phyloP scores from a whole-genome alignment of 305 asterid species.

The Ilex paraguariensis region DNA sequence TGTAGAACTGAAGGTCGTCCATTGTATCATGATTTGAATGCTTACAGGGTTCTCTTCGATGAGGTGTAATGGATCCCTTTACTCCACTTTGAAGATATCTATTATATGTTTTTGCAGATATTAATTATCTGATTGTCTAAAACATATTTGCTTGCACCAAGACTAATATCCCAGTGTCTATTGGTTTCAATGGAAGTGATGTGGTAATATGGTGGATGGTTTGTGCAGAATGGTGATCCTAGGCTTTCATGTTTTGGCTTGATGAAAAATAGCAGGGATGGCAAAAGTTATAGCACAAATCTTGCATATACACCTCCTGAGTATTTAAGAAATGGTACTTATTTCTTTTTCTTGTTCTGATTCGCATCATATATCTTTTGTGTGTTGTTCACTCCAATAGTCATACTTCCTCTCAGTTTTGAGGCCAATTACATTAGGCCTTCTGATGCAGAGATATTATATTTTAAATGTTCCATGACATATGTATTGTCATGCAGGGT shows the following conservation, averaged over 20 bases:
- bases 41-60: constrained; percentile 93
- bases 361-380: neutral
- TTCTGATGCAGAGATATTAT: too few species aligned
- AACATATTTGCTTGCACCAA: neutral
- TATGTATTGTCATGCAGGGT: too few species aligned
- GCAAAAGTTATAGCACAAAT: constrained; percentile 97
- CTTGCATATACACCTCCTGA: constrained; percentile 99
- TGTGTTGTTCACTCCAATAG: too few species aligned
- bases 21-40: constrained; percentile 94
- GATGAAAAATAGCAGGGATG: constrained; percentile 98
- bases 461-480: too few species aligned
- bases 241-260: constrained; percentile 94
- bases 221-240: constrained; percentile 87
- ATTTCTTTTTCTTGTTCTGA: constrained; percentile 11
- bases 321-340: constrained; percentile 80
- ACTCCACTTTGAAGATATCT: neutral
- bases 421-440: too few species aligned
- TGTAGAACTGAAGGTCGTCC: constrained; percentile 95
- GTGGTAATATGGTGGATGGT: constrained; percentile 20
- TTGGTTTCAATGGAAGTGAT: constrained; percentile 8
- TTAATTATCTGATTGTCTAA: neutral
- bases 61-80: constrained; percentile 47
- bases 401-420: too few species aligned
- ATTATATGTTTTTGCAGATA: constrained; percentile 11
- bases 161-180: neutral